Evolutionary conservation across 345 rosid species (phyloP), one percentile per base, ranked within the genome.

Genomic region (Lepidium didymum): DNA sequence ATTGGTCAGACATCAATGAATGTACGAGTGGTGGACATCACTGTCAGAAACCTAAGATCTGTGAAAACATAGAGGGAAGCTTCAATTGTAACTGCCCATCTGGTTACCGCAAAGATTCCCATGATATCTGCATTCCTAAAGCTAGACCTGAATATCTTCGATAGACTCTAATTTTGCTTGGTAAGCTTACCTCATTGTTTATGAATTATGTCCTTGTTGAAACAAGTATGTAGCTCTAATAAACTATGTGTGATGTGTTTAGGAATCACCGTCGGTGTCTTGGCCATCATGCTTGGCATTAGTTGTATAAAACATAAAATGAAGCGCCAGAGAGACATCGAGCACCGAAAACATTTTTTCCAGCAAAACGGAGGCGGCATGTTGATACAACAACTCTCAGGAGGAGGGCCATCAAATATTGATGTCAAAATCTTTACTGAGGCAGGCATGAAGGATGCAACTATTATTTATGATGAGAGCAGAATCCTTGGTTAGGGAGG

Each of bases 401-500:
- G 65, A 23, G 51, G 60, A 52, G 62, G 70, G 14, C 3, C 62
- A 12, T 54, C 70, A 14, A 61, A 68, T 2, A 2, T 19, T 19
- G 21, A 19, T 7, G 56, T 55, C 43, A 56, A 63, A 33, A 67
- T 74, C 6, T 79, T 76, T 64, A 56, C 67, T 8, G 76, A 59
- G 1, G 63, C 55, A 37, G 55, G 73, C 4, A 78, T 79, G 56
- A 66, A 71, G 13, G 15, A 18, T 51, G 76, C 79, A 25, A 74
- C 79, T 1, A 70, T 56, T 14, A 58, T 62, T 69, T 79, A 75
- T 44, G 54, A 61, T 3, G 64, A 75, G 0, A 70, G 50, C 2
- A 61, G 64, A 35, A 66, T 79, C 66, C 0, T 66, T 7, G 79
- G 82, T 0, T 42, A 63, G 36, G 82, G 82, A 41, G 77, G 79